Base-by-base conservation (phyloP, 805 yeast species). In the Cyberlindnera americana region DNA sequence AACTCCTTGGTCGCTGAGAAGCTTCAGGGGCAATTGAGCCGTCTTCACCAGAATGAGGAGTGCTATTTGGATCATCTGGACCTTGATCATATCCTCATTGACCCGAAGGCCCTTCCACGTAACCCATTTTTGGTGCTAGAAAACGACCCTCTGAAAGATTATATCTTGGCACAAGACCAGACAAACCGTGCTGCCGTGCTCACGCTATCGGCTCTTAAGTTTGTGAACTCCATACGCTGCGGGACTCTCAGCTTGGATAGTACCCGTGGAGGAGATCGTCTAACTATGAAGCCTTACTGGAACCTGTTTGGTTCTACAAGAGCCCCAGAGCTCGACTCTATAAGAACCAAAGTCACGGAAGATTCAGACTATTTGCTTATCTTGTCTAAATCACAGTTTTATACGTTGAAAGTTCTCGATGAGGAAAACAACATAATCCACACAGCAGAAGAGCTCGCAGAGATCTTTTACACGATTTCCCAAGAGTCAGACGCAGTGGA, bases 321-420 rank as follows among this genome's bases (percentile, higher is more conserved):
- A 42, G 60, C 66, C 10, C 81, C 81, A 3, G 65, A 64, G 23
- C 52, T 55, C 34, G 53, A 62, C 33, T 95, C 95, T 5, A 84
- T 95, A 52, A 74, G 82, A 37, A 77, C 85, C 69, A 87, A 81
- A 59, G 68, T 81, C 2, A 86, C 78, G 56, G 56, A 70, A 8
- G 66, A 73, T 17, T 77, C 91, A 3, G 77, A 77, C 49, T 95
- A 88, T 58, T 74, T 89, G 29, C 73, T 86, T 14, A 82, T 89
- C 22, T 65, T 87, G 47, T 80, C 88, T 34, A 81, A 79, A 48
- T 85, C 95, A 6, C 95, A 87, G 59, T 87, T 85, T 61, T 89
- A 88, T 61, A 83, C 91, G 77, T 75, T 89, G 50, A 90, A 84
- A 53, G 96, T 89, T 1, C 67, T 89, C 48, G 90, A 84, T 59